Conservation (phyloP, 768 basidiomycete species). For the Tricholomella constricta region DNA sequence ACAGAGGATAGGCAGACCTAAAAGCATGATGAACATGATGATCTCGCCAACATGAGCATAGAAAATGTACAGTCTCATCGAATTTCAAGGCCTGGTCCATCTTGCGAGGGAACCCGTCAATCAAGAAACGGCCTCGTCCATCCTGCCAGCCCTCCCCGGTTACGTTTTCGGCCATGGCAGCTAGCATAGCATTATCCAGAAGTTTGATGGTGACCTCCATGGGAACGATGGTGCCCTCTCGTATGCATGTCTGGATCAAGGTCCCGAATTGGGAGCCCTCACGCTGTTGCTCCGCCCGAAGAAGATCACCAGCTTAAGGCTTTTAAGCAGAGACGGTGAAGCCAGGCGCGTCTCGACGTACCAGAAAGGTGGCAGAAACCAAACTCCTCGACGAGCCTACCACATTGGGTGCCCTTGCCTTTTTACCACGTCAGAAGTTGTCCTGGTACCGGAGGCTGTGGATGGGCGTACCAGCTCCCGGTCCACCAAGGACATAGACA, state of each 20-base stretch:
- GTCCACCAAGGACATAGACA: slow-evolving; percentile 94
- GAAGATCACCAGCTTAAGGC: slow-evolving; percentile 99
- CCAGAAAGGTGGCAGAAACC: slow-evolving; percentile 93
- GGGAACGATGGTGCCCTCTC: slow-evolving; percentile 91
- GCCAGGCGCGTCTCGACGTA: slow-evolving; percentile 36
- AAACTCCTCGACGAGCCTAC: slow-evolving; percentile 78
- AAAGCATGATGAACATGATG: slow-evolving; percentile 2
- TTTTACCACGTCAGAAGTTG: slow-evolving; percentile 3
- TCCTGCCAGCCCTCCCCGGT: slow-evolving; percentile 61
- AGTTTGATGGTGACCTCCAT: slow-evolving; percentile 97
- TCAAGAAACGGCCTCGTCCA: slow-evolving; percentile 83
- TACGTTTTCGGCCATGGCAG: slow-evolving; percentile 47
- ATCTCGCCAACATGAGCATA: not conserved
- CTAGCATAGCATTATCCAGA: slow-evolving; percentile 88
- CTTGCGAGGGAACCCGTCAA: slow-evolving; percentile 97
- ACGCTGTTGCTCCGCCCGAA: slow-evolving; percentile 91
- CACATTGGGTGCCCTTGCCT: slow-evolving; percentile 98
- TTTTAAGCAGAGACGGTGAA: too few relatives aligned
- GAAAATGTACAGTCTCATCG: slow-evolving; percentile 68
- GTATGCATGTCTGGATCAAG: slow-evolving; percentile 86
- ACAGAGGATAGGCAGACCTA: slow-evolving; percentile 81
- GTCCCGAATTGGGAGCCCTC: slow-evolving; percentile 81
- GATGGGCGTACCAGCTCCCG: slow-evolving; percentile 75
- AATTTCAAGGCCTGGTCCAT: slow-evolving; percentile 97
- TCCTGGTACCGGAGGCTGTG: slow-evolving; percentile 2